Base-by-base conservation (phyloP, 352 stramenopile species). In the Phytophthora fragariaefolia region DNA sequence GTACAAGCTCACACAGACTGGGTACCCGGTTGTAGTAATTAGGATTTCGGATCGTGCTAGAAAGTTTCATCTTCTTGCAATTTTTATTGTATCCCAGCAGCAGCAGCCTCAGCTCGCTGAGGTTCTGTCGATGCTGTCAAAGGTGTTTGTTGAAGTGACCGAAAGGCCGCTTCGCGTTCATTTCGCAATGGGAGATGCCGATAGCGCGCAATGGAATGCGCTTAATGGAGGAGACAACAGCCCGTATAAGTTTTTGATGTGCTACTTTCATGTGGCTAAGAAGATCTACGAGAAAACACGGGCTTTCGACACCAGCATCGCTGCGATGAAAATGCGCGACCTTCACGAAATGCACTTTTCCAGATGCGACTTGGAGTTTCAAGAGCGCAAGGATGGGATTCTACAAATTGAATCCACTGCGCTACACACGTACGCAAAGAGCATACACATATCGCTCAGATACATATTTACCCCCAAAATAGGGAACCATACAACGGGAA, bases 231-330 rank as follows among this genome's bases (percentile, higher is more conserved):
- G n/a, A n/a, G n/a, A n/a, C n/a, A n/a, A 9, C 12, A 54, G 22
- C 13, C 46, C 23, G 27, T 17, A 1, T 62, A 48, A 36, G 55
- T 7, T 64, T 13, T 34, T 74, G 3, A 70, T 76, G 72, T 80
- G 59, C 23, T 76, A 68, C 15, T 76, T 76, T 43, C 48, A 74
- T 32, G 67, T 76, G 3, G 66, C 69, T 18, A 57, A 66, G 22
- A 76, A 76, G 52, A 15, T 74, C 3, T 59, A 74, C 34, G 69
- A 76, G 23, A 57, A 56, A 15, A 34, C 49, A 22, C 42, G 46
- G 7, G 13, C 43, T 3, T 13, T 73, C 4, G 27, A 52, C 2
- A 4, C 42, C 5, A 12, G 17, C 6, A 6, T 53, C 6, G 46
- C 34, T 4, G 32, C 22, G 4, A 47, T 54, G 13, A 52, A 68